These are phyloP conservation scores for Aegilops speltoides DNA, from an alignment of 176 grass and related monocot genomes.

Conservation along the genomic window DNA sequence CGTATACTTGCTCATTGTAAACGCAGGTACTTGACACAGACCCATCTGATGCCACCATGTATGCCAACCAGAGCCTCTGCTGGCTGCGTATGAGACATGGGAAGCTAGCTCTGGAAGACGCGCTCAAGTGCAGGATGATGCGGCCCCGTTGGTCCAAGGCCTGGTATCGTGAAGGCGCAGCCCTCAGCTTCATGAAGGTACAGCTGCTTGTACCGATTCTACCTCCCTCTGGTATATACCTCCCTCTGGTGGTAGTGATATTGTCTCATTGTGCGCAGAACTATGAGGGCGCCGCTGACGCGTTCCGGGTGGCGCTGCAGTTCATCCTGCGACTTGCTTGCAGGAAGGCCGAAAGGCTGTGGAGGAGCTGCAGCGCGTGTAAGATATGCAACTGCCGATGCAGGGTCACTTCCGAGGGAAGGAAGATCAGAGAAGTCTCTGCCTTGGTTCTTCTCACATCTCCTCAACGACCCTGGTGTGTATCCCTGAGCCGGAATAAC, in stretches of 20 bases:
- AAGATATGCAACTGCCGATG: not conserved
- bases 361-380: not conserved
- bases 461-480: not conserved
- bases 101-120: not conserved
- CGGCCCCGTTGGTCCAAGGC: slow-evolving; percentile 1
- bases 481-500: not conserved
- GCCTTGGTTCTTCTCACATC: not conserved
- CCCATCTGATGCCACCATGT: slow-evolving; percentile 6
- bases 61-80: slow-evolving; percentile 20
- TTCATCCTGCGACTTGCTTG: not conserved
- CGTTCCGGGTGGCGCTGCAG: slow-evolving; percentile 3
- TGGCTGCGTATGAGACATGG: slow-evolving; percentile 17
- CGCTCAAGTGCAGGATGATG: not conserved
- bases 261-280: not conserved
- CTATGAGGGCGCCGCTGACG: not conserved
- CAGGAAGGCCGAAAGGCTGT: not conserved
- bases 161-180: slow-evolving; percentile 1
- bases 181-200: slow-evolving; percentile 13
- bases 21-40: not conserved
- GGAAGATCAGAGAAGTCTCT: not conserved
- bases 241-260: not conserved
- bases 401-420: not conserved
- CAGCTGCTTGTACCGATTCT: not conserved
- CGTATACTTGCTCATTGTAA: not conserved
- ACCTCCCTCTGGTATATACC: not conserved